Evolutionary conservation across 108 stramenopile species (phyloP).

Genomic region (Nitzschia sp.): DNA sequence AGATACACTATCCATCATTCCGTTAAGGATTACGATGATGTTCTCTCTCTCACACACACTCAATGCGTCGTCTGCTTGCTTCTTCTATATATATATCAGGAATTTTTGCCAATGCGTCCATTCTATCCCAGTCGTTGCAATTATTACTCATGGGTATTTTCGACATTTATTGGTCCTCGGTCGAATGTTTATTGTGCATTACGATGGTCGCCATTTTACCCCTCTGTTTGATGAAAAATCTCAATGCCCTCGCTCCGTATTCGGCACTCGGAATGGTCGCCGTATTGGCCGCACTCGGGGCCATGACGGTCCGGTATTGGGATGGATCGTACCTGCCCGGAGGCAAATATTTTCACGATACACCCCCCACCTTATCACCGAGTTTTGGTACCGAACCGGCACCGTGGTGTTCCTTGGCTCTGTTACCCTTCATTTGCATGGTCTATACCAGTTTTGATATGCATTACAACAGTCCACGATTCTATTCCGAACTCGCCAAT

Average conservation of each 20-base stretch:
- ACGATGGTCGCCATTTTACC: conserved; percentile 70
- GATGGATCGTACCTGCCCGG: conserved; percentile 63
- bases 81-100: no score
- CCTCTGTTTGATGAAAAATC: conserved; percentile 76
- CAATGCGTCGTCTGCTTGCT: no score
- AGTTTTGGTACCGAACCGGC: conserved; percentile 57
- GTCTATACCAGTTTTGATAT: conserved; percentile 19
- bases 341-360: conserved; percentile 33
- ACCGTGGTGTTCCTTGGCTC: conserved; percentile 3
- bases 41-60: no score
- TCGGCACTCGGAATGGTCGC: conserved; percentile 56
- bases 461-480: conserved; percentile 88
- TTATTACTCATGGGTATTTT: conserved; percentile 75
- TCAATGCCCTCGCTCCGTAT: conserved; percentile 65
- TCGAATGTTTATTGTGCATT: conserved; percentile 48
- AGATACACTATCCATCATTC: no score
- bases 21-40: no score
- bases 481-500: conserved; percentile 77
- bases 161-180: conserved; percentile 36
- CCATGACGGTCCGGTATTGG: conserved; percentile 52
- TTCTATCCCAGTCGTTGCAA: conserved; percentile 12
- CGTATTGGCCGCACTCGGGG: conserved; percentile 40
- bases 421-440: conserved; percentile 58
- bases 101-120: background rate
- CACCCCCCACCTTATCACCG: conserved; percentile 35